A percentile compares a stretch with the other conserved stretches of the same genome.
Evolutionary conservation across 352 stramenopile species (phyloP).

Genomic region (Thalassiosira mediterranea): DNA sequence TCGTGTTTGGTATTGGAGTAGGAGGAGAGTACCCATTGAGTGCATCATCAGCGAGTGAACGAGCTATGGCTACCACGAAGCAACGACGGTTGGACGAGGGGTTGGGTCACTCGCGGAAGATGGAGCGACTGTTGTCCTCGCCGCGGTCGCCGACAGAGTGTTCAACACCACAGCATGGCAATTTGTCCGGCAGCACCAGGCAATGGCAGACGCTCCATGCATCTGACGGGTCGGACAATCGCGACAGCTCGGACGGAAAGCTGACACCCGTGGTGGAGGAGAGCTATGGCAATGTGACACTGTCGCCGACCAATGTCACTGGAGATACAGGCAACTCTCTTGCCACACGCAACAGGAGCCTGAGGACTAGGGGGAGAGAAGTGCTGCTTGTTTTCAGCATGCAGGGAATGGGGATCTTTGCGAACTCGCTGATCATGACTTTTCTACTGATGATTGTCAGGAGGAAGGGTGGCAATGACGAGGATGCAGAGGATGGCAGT

Average conservation of each 20-base stretch:
- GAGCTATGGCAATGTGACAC: no score
- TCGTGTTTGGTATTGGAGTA: slow-evolving; percentile 77
- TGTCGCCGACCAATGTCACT: no score
- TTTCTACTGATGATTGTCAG: slow-evolving; percentile 53
- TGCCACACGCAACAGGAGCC: no score
- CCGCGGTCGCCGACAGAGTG: not conserved
- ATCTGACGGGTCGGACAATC: no score
- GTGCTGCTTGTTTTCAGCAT: slow-evolving; percentile 75
- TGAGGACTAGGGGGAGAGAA: slow-evolving; percentile 44
- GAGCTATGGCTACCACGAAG: slow-evolving; percentile 49
- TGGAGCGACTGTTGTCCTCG: not conserved
- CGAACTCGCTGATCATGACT: slow-evolving; percentile 61
- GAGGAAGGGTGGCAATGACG: slow-evolving; percentile 11
- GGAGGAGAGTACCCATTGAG: slow-evolving; percentile 75
- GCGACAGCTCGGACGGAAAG: no score
- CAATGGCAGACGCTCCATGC: no score
- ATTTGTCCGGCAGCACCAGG: no score
- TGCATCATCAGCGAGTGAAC: slow-evolving; percentile 58
- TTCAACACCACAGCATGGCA: no score
- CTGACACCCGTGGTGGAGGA: no score
- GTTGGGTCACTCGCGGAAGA: no score
- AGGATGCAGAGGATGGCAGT: slow-evolving; percentile 22
- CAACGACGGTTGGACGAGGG: slow-evolving; percentile 2
- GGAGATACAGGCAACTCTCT: no score
- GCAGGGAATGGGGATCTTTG: slow-evolving; percentile 78